Percentiles rank a stretch among this genome's conserved stretches.
Evolutionary conservation across 768 basidiomycete species (phyloP).

Genomic region (Mycena pura): DNA sequence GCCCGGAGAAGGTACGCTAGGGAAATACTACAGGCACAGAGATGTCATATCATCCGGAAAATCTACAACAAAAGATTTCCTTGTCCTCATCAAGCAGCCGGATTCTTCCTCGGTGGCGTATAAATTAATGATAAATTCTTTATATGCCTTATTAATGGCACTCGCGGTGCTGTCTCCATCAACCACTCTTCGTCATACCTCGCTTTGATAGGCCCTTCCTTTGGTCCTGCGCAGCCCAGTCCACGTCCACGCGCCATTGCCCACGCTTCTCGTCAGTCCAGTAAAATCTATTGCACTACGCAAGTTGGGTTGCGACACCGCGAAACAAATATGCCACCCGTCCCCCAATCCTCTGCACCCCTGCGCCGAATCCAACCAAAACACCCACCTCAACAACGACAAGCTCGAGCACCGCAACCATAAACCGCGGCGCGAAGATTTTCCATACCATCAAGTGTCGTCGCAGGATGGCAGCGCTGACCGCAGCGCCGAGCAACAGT

Average conservation of each 20-base stretch:
- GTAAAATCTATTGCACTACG: too few species aligned
- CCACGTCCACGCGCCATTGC: too few species aligned
- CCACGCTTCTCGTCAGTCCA: too few species aligned
- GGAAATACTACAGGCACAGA: too few species aligned
- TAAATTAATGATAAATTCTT: not conserved
- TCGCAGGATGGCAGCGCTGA: slow-evolving; percentile 76
- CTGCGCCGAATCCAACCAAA: slow-evolving; percentile 66
- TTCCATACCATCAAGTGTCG: slow-evolving; percentile 99
- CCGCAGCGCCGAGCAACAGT: slow-evolving; percentile 71
- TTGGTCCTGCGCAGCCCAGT: slow-evolving; percentile 4
- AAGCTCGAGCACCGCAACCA: slow-evolving; percentile 73
- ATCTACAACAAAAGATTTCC: too few species aligned
- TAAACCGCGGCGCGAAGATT: slow-evolving; percentile 95
- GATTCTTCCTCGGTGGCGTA: too few species aligned
- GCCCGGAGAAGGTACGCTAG: too few species aligned
- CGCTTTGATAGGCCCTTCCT: not conserved
- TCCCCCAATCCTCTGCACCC: slow-evolving; percentile 51
- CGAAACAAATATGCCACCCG: slow-evolving; percentile 36
- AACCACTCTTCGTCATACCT: slow-evolving; percentile 17
- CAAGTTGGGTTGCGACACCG: not conserved
- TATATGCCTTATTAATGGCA: slow-evolving; percentile 1
- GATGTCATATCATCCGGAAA: too few species aligned
- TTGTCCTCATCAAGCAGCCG: too few species aligned
- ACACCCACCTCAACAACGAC: slow-evolving; percentile 75
- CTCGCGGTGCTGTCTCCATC: not conserved